Base-by-base conservation (phyloP, 129 eudicot genomes). In the Dittrichia graveolens region DNA sequence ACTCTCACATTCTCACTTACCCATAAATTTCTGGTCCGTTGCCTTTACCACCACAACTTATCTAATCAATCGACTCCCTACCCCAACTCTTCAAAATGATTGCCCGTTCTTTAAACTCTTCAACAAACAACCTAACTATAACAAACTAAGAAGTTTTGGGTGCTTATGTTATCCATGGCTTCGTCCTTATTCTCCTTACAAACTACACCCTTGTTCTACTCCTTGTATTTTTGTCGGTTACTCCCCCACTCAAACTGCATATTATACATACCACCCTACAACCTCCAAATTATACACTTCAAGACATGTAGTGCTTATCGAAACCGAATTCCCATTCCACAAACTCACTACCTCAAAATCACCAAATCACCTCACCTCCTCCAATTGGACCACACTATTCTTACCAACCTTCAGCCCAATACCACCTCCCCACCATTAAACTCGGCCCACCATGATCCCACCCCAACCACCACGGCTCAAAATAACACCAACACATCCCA, bases 111-210 rank as follows among this genome's bases (percentile, higher is more conserved):
- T 45, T 59, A 3, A 60, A 24, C 34, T n/a, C 11, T 2, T 6
- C 5, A 0, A 5, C 2, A 24, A 24, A 24, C 31, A 24, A 24
- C 12, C 71, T 39, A 8, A 61, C n/a, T 61, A 60, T 5, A 3
- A 0, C 3, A 45, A 59, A 11, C 15, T 72, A 3, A 10, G 55
- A 8, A 56, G 49, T 9, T 69, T 69, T 9, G 61, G 74, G 2
- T 38, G 49, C 47, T 12, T 69, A 3, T 68, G 60, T 7, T 68
- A 68, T n/a, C 73, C 73, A 34, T 68, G 73, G 73, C 24, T 68
- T 10, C 61, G 61, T 5, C 60, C 61, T 0, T 68, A 68, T 7
- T 4, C 46, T 3, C 16, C 18, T 1, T 61, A 68, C 44, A 58
- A 72, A 39, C 45, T 44, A 4, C 31, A 58, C 3, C 8, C 77